Conservation (phyloP, 2,329 filamentous ascomycete genomes). For the Cyphellophora europaea region DNA sequence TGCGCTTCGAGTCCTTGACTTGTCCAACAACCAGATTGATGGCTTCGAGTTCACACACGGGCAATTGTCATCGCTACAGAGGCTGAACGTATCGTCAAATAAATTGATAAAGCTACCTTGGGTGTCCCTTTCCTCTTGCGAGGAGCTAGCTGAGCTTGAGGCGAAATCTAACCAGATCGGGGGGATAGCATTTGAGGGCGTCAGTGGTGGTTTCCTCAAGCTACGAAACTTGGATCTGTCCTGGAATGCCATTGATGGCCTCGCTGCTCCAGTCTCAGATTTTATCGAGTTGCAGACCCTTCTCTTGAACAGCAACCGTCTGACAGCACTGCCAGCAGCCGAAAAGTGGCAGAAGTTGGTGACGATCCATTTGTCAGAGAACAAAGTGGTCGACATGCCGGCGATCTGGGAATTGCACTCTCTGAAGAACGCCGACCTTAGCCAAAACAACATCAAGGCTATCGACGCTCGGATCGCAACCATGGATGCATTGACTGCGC, state of each 20-base stretch:
- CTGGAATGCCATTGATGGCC: conserved; percentile 57
- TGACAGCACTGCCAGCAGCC: conserved; percentile 61
- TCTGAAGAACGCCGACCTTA: conserved; percentile 74
- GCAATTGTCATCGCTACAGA: conserved; percentile 55
- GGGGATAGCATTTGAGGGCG: conserved; percentile 4
- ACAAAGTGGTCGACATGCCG: no score
- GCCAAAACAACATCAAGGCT: conserved; percentile 69
- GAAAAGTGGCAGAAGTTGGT: no score
- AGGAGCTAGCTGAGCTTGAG: conserved; percentile 53
- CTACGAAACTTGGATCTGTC: conserved; percentile 72
- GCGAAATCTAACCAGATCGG: conserved; percentile 68
- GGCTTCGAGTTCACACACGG: conserved; percentile 54
- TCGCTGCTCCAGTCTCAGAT: conserved; percentile 41
- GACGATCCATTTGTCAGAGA: conserved; percentile 1
- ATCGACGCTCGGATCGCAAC: conserved; percentile 67
- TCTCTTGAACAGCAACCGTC: conserved; percentile 68
- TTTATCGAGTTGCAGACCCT: conserved; percentile 66
- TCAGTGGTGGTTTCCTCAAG: conserved; percentile 51
- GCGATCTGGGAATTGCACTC: no score
- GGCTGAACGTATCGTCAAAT: conserved; percentile 70
- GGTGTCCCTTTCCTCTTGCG: conserved; percentile 6
- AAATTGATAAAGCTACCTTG: conserved; percentile 60
- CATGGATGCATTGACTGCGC: conserved; percentile 67
- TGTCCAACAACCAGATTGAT: conserved; percentile 71
- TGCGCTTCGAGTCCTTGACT: conserved; percentile 68